phyloP scores from a whole-genome alignment of 441 rosid genomes.

The Capsella rubella region DNA sequence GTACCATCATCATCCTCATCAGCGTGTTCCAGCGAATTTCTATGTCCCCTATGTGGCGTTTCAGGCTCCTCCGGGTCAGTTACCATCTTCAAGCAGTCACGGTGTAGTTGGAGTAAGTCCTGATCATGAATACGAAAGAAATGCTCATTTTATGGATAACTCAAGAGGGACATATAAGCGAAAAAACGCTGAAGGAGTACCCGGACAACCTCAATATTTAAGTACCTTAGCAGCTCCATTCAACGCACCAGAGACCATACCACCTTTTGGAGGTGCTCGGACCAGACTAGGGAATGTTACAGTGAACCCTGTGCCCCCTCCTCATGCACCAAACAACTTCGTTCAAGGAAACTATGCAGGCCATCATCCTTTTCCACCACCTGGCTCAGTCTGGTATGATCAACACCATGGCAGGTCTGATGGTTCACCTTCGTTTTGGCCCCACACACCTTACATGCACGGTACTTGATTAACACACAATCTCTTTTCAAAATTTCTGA shows the following conservation, averaged over 20 bases:
- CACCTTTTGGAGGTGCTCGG: slow-evolving; percentile 59
- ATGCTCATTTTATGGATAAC: slow-evolving; percentile 61
- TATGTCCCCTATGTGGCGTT: slow-evolving; percentile 60
- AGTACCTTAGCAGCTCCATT: slow-evolving; percentile 66
- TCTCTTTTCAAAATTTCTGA: not conserved
- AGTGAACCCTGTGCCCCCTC: slow-evolving; percentile 56
- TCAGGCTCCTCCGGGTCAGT: slow-evolving; percentile 63
- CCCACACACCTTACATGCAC: slow-evolving; percentile 65
- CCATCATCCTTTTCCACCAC: slow-evolving; percentile 69
- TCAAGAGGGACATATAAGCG: slow-evolving; percentile 66
- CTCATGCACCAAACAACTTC: slow-evolving; percentile 55
- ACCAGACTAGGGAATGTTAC: slow-evolving; percentile 65
- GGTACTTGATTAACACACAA: slow-evolving; percentile 48
- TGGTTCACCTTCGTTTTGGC: slow-evolving; percentile 67
- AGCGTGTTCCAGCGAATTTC: slow-evolving; percentile 59
- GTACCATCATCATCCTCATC: slow-evolving; percentile 63
- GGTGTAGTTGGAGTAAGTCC: slow-evolving; percentile 61
- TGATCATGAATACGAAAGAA: slow-evolving; percentile 63
- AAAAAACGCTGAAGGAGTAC: slow-evolving; percentile 66
- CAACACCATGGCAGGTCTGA: slow-evolving; percentile 51
- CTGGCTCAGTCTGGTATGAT: slow-evolving; percentile 49
- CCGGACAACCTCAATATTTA: slow-evolving; percentile 59
- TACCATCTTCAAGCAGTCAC: slow-evolving; percentile 61
- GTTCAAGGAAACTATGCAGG: slow-evolving; percentile 66
- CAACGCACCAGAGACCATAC: slow-evolving; percentile 50